Evolutionary conservation across 2,329 filamentous ascomycete species (phyloP).

Genomic region (Daldinia sp.): DNA sequence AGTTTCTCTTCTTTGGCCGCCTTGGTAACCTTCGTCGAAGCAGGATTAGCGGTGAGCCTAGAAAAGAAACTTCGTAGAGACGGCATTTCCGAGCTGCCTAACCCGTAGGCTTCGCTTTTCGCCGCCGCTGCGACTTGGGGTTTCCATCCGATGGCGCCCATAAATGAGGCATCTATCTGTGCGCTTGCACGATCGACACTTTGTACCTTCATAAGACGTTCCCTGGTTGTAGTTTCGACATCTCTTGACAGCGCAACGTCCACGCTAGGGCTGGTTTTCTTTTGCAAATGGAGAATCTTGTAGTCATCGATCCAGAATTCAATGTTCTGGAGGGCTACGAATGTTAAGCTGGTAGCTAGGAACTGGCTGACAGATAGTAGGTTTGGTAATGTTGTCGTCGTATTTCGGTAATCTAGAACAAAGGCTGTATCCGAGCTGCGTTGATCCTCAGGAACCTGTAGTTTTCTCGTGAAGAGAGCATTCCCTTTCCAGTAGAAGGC

Average conservation of each 20-base stretch:
- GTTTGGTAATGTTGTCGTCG: slow-evolving; percentile 86
- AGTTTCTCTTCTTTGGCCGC: slow-evolving; percentile 72
- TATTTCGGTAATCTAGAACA: slow-evolving; percentile 91
- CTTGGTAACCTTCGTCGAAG: slow-evolving; percentile 64
- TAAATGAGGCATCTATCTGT: slow-evolving; percentile 91
- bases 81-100: slow-evolving; percentile 63
- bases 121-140: slow-evolving; percentile 60
- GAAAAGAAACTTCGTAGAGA: slow-evolving; percentile 85
- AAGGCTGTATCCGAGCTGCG: slow-evolving; percentile 84
- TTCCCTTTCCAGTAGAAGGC: slow-evolving; percentile 99
- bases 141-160: slow-evolving; percentile 90
- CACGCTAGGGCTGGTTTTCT: slow-evolving; percentile 85
- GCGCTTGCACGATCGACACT: slow-evolving; percentile 87
- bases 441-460: slow-evolving; percentile 77
- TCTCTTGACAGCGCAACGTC: slow-evolving; percentile 80
- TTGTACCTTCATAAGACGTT: slow-evolving; percentile 87
- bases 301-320: slow-evolving; percentile 93
- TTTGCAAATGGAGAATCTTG: slow-evolving; percentile 80
- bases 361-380: slow-evolving; percentile 91
- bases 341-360: slow-evolving; percentile 92
- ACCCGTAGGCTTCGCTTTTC: slow-evolving; percentile 65
- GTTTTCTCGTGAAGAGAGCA: slow-evolving; percentile 89
- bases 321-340: slow-evolving; percentile 88
- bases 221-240: slow-evolving; percentile 84
- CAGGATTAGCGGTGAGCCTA: slow-evolving; percentile 70